Percentiles rank a stretch among this genome's conserved stretches.
phyloP scores from a whole-genome alignment of 2,329 filamentous ascomycete species.

The Phyllosticta citrichinensis region DNA sequence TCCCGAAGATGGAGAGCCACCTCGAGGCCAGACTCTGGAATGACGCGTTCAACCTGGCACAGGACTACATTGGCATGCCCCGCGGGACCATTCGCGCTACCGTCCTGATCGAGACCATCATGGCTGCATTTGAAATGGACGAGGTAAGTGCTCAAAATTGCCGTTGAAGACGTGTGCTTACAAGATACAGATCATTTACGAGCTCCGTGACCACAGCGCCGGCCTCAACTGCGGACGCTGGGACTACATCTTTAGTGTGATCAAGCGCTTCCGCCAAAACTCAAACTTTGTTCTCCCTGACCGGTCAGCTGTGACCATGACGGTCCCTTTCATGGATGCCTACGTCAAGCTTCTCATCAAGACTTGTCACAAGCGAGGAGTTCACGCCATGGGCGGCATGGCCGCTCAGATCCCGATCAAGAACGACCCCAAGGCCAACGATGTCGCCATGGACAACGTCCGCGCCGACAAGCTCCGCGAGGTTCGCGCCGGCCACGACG shows the following conservation, averaged over 20 bases:
- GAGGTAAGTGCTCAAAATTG: slow-evolving; percentile 41
- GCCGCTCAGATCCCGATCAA: slow-evolving; percentile 98
- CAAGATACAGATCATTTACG: slow-evolving; percentile 71
- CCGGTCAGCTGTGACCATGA: slow-evolving; percentile 89
- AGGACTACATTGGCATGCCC: slow-evolving; percentile 84
- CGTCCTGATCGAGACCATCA: slow-evolving; percentile 94
- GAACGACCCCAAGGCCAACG: slow-evolving; percentile 81
- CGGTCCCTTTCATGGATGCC: slow-evolving; percentile 93
- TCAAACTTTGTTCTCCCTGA: slow-evolving; percentile 88
- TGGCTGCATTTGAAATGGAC: slow-evolving; percentile 98
- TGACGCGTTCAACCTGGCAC: slow-evolving; percentile 89
- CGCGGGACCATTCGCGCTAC: slow-evolving; percentile 91
- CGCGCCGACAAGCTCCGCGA: slow-evolving; percentile 94
- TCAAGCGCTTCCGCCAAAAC: slow-evolving; percentile 98
- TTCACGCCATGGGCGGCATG: slow-evolving; percentile 99
- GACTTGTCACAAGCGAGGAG: slow-evolving; percentile 90
- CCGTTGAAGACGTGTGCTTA: not conserved
- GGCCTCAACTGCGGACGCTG: slow-evolving; percentile 97
- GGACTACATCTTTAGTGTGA: slow-evolving; percentile 99
- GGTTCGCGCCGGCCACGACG: slow-evolving; percentile 89
- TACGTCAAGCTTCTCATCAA: slow-evolving; percentile 97
- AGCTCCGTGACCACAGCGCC: slow-evolving; percentile 90
- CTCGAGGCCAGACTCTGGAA: slow-evolving; percentile 97
- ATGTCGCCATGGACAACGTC: slow-evolving; percentile 86
- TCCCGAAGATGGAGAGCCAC: slow-evolving; percentile 97